Evolutionary conservation across 768 basidiomycete species (phyloP).

Genomic region (Suillus paluster): DNA sequence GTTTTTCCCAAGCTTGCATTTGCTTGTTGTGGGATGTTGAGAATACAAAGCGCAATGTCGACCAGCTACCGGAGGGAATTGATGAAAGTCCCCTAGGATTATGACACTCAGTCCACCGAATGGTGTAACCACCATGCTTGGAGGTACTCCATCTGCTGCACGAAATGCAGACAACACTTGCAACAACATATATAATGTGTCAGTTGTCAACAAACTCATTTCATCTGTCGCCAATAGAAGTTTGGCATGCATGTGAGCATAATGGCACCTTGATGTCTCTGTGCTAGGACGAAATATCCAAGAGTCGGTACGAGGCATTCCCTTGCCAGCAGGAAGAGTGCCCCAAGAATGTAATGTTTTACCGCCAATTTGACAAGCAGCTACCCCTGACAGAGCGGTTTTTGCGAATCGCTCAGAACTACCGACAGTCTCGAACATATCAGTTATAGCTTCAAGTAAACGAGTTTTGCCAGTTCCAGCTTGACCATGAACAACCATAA

Average conservation of each 20-base stretch:
- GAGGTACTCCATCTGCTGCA: conserved; percentile 4
- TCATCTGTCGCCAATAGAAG: conserved; percentile 18
- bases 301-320: background rate
- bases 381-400: conserved; percentile 44
- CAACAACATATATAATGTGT: conserved; percentile 39
- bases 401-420: conserved; percentile 29
- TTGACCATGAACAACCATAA: conserved; percentile 44
- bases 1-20: conserved; percentile 20
- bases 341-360: conserved; percentile 39
- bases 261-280: background rate
- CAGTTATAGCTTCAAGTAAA: conserved; percentile 41
- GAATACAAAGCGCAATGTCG: conserved; percentile 16
- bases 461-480: conserved; percentile 22
- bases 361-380: conserved; percentile 42
- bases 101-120: background rate
- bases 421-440: too few relatives aligned
- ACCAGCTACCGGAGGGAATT: conserved; percentile 16
- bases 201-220: conserved; percentile 42
- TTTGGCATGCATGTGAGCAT: background rate
- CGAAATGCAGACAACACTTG: conserved; percentile 22
- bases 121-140: conserved; percentile 9
- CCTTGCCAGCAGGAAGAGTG: conserved; percentile 18
- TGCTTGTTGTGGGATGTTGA: background rate
- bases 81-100: conserved; percentile 46
- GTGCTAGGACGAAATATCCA: background rate